A percentile compares a stretch with the other conserved stretches of the same genome.
phyloP scores from a whole-genome alignment of 2,329 filamentous ascomycete genomes.

The Penicillium sclerotiorum region DNA sequence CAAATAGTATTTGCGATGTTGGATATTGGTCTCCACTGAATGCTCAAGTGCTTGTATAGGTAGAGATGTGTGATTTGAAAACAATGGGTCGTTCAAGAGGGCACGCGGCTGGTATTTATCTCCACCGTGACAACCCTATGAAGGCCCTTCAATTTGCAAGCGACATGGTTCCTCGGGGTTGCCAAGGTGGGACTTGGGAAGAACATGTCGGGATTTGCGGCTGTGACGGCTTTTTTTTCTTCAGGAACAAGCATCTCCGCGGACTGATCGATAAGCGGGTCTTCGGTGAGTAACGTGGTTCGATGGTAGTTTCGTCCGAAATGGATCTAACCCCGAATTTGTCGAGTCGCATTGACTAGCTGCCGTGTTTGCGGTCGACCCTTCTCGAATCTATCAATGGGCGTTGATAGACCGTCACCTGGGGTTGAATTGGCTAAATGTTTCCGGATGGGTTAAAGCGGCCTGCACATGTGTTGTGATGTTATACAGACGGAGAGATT shows the following conservation, averaged over 20 bases:
- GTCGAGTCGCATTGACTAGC: not conserved
- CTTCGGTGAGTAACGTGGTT: not conserved
- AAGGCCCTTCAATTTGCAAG: not conserved
- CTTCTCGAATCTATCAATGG: not conserved
- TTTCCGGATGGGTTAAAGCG: too few species aligned
- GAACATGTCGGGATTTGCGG: slow-evolving; percentile 10
- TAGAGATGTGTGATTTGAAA: not conserved
- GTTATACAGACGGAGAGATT: too few species aligned
- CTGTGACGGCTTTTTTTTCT: slow-evolving; percentile 9
- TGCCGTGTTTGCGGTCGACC: not conserved
- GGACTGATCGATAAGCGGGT: slow-evolving; percentile 10
- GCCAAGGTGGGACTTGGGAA: not conserved
- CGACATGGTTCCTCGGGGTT: not conserved
- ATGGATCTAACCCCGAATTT: not conserved
- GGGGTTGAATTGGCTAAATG: too few species aligned
- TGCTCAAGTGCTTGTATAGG: too few species aligned
- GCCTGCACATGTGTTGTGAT: too few species aligned
- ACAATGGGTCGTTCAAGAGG: not conserved
- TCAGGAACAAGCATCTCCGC: slow-evolving; percentile 19
- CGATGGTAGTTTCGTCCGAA: not conserved
- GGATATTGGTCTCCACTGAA: not conserved
- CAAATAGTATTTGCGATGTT: not conserved
- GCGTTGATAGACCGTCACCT: too few species aligned
- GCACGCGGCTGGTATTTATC: not conserved
- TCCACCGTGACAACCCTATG: not conserved